Evolutionary conservation across 768 basidiomycete genomes (phyloP), one percentile per base, ranked within the genome.

Genomic region (Boletus huronensis): DNA sequence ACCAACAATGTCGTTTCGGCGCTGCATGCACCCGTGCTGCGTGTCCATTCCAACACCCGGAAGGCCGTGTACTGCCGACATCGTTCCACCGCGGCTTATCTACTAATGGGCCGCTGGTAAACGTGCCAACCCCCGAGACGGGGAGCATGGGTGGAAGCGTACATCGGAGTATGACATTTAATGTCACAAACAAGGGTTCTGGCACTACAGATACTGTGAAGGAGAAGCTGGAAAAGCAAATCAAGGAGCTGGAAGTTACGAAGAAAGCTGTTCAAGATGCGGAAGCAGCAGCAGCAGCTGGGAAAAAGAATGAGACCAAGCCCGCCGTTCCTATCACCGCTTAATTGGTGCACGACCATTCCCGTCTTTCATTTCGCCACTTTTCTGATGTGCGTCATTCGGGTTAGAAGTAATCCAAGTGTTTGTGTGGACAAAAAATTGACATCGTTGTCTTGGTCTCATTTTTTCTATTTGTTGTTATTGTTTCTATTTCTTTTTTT

Each of bases 21-120:
- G 75, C 88, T 14, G 81, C 75, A 19, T 98, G 96, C 71, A 97
- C 93, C 9, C 84, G 92, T 51, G 83, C 85, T 32, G 80, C 84
- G 58, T 98, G 96, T 70, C 72, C 84, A n/a, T 99, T 88, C 79
- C 84, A 90, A 58, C 96, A 99, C 67, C 96, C 96, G 0, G 84
- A 90, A 53, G 88, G 88, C 10, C 87, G 91, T 13, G 87, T 89
- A 23, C 77, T 92, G 8, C 90, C 91, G 3, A 77, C 83, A 3
- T 75, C 84, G 13, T 93, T 93, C 79, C 88, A 93, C 65, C 85
- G 89, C 21, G 90, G 90, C 0, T 70, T 93, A 26, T 78, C 82
- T 16, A 75, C 80, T 4, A 77, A 72, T 26, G 79, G 81, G 0
- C 84, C 86, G 7, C 60, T 88, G 58, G 83, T 87, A 38, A 87